A percentile compares a stretch with the other conserved stretches of the same genome.
Conservation (phyloP, 306 rosid species). For the Luffa aegyptiaca region DNA sequence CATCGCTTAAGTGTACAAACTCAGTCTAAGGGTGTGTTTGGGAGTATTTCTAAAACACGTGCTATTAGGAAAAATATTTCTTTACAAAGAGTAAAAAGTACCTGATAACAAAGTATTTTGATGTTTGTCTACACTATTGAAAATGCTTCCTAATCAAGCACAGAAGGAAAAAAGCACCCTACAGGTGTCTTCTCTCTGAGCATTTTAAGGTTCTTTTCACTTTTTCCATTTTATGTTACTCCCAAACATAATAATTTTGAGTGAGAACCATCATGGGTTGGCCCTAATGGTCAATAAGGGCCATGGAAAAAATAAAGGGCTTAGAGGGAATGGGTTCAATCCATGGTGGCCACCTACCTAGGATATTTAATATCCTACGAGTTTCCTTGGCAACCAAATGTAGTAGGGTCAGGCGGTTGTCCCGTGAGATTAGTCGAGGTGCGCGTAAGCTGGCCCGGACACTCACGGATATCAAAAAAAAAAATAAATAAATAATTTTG, state of each 20-base stretch:
- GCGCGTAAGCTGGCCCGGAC: no score
- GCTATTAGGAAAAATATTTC: not conserved
- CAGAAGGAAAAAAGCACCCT: not conserved
- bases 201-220: not conserved
- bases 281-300: no score
- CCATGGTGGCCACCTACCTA: no score
- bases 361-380: no score
- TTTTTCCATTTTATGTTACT: not conserved
- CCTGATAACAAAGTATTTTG: not conserved
- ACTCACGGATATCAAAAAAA: no score
- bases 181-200: not conserved
- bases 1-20: not conserved
- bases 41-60: not conserved
- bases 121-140: not conserved
- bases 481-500: not conserved
- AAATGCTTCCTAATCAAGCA: not conserved
- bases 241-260: not conserved
- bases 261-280: no score
- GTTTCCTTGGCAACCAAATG: no score
- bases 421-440: no score
- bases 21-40: not conserved
- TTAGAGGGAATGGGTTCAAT: no score
- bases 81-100: not conserved
- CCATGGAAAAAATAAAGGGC: no score
- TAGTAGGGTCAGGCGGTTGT: no score